These are phyloP conservation scores for Heteromeles arbutifolia DNA, from an alignment of 306 rosid species.

Conservation along the genomic window DNA sequence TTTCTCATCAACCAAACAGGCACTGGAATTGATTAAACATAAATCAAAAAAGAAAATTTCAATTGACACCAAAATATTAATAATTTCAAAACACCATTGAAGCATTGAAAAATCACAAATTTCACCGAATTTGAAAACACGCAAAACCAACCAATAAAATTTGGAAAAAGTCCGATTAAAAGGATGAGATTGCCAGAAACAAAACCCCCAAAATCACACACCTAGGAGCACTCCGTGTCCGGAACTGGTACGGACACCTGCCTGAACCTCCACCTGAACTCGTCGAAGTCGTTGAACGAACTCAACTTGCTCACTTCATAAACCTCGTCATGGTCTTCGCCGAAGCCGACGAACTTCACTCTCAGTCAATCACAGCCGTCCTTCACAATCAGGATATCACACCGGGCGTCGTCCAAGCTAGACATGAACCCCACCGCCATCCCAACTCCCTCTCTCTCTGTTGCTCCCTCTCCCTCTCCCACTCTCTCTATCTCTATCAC, in stretches of 20 bases:
- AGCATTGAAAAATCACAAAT: neutral
- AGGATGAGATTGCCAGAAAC: neutral
- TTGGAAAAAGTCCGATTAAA: neutral
- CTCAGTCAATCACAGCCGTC: conserved; percentile 20
- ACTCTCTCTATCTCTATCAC: no score
- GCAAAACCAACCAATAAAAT: neutral
- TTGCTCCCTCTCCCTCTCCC: no score
- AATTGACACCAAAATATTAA: neutral
- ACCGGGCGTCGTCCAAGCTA: conserved; percentile 37
- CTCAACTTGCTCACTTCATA: conserved; percentile 2
- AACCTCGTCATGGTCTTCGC: conserved; percentile 3
- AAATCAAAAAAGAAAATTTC: neutral
- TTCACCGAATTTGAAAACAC: neutral
- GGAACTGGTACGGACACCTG: conserved; percentile 31
- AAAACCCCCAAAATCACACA: neutral
- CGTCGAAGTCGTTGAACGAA: conserved; percentile 12
- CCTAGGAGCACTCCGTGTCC: conserved; percentile 30
- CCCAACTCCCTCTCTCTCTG: neutral
- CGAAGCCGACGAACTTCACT: conserved; percentile 20
- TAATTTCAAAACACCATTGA: neutral
- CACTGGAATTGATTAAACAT: neutral
- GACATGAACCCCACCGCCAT: conserved; percentile 24
- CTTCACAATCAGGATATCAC: conserved; percentile 7
- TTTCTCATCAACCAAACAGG: no score
- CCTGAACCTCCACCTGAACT: conserved; percentile 28